phyloP scores from a whole-genome alignment of 2,329 filamentous ascomycete species.

The Fulvia fulva region DNA sequence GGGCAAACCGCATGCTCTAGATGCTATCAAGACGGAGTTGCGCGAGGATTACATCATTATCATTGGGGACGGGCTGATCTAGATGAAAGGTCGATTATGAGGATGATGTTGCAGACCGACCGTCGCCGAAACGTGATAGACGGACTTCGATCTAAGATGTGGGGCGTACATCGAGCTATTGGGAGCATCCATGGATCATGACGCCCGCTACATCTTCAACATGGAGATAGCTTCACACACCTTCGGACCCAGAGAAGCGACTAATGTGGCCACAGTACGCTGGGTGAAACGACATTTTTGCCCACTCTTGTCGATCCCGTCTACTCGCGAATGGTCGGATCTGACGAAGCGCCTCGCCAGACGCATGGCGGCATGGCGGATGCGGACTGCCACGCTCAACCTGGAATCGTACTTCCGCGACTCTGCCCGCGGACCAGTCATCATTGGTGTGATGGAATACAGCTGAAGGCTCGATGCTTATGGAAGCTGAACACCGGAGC shows the following conservation, averaged over 20 bases:
- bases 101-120: not conserved
- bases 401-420: not conserved
- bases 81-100: not conserved
- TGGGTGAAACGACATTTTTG: too few species aligned
- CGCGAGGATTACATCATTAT: not conserved
- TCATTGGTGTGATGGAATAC: not conserved
- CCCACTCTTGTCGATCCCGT: too few species aligned
- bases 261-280: not conserved
- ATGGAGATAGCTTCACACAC: not conserved
- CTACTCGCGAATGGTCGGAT: not conserved
- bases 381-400: not conserved
- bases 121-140: not conserved
- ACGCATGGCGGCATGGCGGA: not conserved
- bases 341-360: not conserved
- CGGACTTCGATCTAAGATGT: not conserved
- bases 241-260: not conserved
- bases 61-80: not conserved
- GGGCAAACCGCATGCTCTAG: not conserved
- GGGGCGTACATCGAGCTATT: not conserved
- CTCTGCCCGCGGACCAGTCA: not conserved
- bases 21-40: not conserved
- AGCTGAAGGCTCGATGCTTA: not conserved
- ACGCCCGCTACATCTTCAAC: not conserved
- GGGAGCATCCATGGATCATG: not conserved
- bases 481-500: not conserved